phyloP scores from a whole-genome alignment of 2,329 filamentous ascomycete species.

The Ceratocystis destructans region DNA sequence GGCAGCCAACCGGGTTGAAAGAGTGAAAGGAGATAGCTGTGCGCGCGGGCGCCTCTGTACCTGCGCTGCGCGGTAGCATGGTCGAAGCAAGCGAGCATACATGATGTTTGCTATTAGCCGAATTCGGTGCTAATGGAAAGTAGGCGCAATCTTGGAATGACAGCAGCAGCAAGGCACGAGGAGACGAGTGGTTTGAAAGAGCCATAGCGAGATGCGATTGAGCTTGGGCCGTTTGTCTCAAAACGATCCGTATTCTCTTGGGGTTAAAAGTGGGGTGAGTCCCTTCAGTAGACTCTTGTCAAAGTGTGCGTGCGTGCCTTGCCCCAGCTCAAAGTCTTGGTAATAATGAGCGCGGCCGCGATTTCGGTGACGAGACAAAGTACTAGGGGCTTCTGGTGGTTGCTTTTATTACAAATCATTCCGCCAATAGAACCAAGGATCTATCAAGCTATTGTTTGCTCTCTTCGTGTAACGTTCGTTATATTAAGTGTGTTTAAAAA shows the following conservation, averaged over 20 bases:
- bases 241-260: neutral
- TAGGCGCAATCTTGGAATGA: neutral
- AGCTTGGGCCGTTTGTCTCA: neutral
- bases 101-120: neutral
- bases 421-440: no score
- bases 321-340: neutral
- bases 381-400: no score
- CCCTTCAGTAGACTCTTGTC: neutral
- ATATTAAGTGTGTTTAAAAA: no score
- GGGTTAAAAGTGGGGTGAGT: neutral
- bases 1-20: neutral
- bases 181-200: neutral
- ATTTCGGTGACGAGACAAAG: no score
- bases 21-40: neutral
- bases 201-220: neutral
- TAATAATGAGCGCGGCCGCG: no score
- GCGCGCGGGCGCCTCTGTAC: neutral
- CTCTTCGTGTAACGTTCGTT: no score
- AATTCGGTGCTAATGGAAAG: neutral
- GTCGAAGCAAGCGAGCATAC: neutral
- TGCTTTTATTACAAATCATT: no score
- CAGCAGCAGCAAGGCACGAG: neutral
- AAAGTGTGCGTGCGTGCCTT: slow-evolving; percentile 24
- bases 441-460: no score
- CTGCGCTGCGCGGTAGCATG: neutral